Conservation (phyloP, 192 early-diverging fungal genomes). For the Mortierella claussenii region DNA sequence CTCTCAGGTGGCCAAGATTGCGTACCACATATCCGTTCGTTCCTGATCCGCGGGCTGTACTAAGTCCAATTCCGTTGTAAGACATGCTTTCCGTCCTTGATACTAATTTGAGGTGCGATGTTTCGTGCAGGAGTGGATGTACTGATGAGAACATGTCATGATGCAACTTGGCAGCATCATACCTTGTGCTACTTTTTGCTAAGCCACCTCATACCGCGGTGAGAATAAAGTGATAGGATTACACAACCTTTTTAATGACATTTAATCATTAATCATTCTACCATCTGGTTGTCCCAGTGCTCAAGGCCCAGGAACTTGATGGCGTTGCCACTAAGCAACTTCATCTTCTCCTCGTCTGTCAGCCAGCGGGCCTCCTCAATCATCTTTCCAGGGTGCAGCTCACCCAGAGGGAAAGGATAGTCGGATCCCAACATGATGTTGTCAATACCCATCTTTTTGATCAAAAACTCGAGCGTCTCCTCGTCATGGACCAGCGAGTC, state of each 20-base stretch:
- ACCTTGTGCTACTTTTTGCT: too few relatives aligned
- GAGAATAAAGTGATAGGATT: too few relatives aligned
- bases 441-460: conserved; percentile 73
- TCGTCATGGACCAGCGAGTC: conserved; percentile 76
- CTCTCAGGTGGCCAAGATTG: conserved; percentile 80
- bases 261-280: not conserved
- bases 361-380: conserved; percentile 64
- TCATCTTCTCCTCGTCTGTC: conserved; percentile 68
- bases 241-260: too few relatives aligned
- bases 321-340: conserved; percentile 67
- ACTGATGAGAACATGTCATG: too few relatives aligned
- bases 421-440: conserved; percentile 69
- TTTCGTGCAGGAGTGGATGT: not conserved
- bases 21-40: conserved; percentile 97
- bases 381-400: conserved; percentile 71
- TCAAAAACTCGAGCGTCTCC: conserved; percentile 68
- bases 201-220: conserved; percentile 5
- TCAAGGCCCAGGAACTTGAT: conserved; percentile 65
- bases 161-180: too few relatives aligned
- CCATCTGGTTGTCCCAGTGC: conserved; percentile 27
- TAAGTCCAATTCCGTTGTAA: conserved; percentile 85
- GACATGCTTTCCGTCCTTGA: conserved; percentile 25
- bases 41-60: conserved; percentile 84
- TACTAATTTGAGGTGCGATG: too few relatives aligned
- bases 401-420: conserved; percentile 66